phyloP scores from a whole-genome alignment of 2,329 filamentous ascomycete genomes.

The Magnaporthiopsis incrustans region DNA sequence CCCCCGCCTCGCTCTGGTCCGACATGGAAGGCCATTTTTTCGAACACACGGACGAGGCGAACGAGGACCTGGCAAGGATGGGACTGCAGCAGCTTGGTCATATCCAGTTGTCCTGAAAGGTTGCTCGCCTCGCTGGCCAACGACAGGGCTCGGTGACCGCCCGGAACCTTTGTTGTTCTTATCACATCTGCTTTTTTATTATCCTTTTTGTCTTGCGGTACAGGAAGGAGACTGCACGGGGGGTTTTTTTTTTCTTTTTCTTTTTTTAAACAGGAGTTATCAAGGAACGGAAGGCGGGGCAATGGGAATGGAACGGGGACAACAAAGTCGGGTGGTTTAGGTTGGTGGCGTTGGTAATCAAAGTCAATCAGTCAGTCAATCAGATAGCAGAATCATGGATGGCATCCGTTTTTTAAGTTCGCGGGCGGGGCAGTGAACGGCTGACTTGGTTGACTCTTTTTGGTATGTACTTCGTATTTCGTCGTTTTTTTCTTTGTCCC shows the following conservation, averaged over 20 bases:
- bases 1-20: conserved; percentile 6
- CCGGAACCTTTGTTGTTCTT: not conserved
- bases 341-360: not conserved
- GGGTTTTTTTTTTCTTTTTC: too few species aligned
- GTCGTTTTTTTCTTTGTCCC: too few species aligned
- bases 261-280: not conserved
- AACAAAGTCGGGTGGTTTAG: too few species aligned
- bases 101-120: not conserved
- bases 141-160: not conserved
- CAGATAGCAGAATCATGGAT: not conserved
- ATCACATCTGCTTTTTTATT: not conserved
- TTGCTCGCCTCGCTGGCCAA: too few species aligned
- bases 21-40: conserved; percentile 9
- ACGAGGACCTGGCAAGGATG: conserved; percentile 22
- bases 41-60: conserved; percentile 7
- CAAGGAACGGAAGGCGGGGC: too few species aligned
- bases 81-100: not conserved
- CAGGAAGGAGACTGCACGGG: too few species aligned
- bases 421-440: too few species aligned
- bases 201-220: not conserved
- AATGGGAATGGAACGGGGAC: too few species aligned
- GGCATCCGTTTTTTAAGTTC: not conserved
- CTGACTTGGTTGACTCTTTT: not conserved
- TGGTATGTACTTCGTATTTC: too few species aligned
- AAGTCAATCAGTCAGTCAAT: not conserved